A percentile compares a stretch with the other conserved stretches of the same genome.
Evolutionary conservation across 1,139 yeast genomes (phyloP).

Genomic region (Blastobotrys malaysiensis): DNA sequence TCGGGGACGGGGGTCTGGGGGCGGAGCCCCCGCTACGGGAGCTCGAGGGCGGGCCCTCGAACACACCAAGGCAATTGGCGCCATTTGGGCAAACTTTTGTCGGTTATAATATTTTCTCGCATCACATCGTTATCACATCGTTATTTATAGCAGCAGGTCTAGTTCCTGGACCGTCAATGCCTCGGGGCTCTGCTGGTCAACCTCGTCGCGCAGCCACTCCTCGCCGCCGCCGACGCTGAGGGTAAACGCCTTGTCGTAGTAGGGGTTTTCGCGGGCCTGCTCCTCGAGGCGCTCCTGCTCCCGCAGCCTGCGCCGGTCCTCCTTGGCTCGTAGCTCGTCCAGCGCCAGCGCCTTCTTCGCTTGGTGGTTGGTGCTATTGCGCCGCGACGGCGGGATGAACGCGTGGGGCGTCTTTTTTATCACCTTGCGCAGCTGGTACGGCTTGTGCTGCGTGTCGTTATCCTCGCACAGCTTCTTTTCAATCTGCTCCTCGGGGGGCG

Average conservation of each 20-base stretch:
- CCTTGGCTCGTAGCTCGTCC: neutral
- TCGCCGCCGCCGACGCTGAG: conserved; percentile 14
- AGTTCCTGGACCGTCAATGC: neutral
- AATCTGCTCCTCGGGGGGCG: conserved; percentile 11
- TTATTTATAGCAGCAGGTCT: neutral
- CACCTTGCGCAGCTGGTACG: conserved; percentile 21
- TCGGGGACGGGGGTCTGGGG: too few species aligned
- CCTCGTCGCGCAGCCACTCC: conserved; percentile 16
- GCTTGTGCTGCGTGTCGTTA: neutral
- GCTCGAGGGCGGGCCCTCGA: too few species aligned
- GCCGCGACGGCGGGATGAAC: conserved; percentile 21
- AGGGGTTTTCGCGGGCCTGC: conserved; percentile 18
- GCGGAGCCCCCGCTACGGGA: too few species aligned
- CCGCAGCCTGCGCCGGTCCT: conserved; percentile 1
- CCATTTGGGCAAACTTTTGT: neutral
- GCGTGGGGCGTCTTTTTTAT: conserved; percentile 27
- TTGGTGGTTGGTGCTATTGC: conserved; percentile 11
- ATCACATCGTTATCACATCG: neutral
- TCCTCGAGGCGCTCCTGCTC: neutral
- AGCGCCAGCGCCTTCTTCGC: conserved; percentile 4
- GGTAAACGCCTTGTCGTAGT: conserved; percentile 23
- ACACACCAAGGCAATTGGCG: neutral
- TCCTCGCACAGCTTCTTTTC: neutral
- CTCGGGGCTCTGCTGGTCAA: neutral
- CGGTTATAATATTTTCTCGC: neutral